Base-by-base conservation (phyloP, 2,329 filamentous ascomycete genomes). In the Thielaviopsis ethacetica region DNA sequence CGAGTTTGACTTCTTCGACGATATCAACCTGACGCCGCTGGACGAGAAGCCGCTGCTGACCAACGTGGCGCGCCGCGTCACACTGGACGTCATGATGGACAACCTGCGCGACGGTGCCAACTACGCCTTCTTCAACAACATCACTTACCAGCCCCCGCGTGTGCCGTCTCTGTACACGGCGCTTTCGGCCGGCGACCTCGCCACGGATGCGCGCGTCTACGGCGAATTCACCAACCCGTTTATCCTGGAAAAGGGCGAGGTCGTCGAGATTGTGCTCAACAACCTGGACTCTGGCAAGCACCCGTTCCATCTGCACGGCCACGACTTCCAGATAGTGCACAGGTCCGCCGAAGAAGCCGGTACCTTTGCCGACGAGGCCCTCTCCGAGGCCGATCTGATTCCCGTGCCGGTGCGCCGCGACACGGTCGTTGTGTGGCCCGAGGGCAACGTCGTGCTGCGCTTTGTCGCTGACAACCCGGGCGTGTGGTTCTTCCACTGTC, bases 111-210 rank as follows among this genome's bases (percentile, higher is more conserved):
- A 88, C 61, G 84, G 84, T 5, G 77, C 77, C 55, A 76, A 75
- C 67, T 75, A 75, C 59, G 83, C 81, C 62, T 83, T 84, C 70
- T 81, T 87, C 72, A 91, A 91, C 73, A 83, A 87, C 69, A 80
- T 88, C 63, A 88, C 86, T 30, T 95, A 91, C 68, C 78, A 79
- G 3, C 59, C 71, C 0, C 88, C 86, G 54, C 87, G 88, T 67
- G 88, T 94, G 0, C 90, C 89, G 0, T 83, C 85, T 0, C 75
- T 95, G 0, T 94, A 90, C 74, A 88, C 85, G 0, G 87, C 78
- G 1, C 74, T 94, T 3, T 82, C 80, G 0, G 71, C 81, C 1
- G 81, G 80, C 17, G 71, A 86, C 56, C 71, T 76, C 19, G 79
- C 81, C 15, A 75, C 73, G 1, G 75, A 88, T 62, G 73, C 82